Conservation (phyloP, 1,139 yeast genomes). For the Yamadazyma sp. region DNA sequence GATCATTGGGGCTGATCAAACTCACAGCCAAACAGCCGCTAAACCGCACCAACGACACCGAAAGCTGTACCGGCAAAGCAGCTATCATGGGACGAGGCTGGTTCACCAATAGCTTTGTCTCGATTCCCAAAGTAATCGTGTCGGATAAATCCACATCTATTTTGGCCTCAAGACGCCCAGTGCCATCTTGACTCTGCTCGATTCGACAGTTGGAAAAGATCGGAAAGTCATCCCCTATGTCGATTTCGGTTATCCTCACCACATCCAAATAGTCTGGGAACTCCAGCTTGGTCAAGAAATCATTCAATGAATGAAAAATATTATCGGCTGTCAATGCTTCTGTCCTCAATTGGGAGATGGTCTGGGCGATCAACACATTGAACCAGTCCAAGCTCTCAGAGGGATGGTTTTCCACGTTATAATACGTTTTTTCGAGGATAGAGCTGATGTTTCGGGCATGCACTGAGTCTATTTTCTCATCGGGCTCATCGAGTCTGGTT, state of each 20-base stretch:
- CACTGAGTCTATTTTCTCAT: constrained; percentile 20
- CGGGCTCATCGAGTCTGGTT: constrained; percentile 23
- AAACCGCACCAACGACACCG: constrained; percentile 87
- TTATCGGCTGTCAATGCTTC: constrained; percentile 87
- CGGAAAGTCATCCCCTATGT: constrained; percentile 94
- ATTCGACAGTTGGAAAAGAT: constrained; percentile 92
- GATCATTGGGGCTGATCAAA: constrained; percentile 53
- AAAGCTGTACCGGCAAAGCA: constrained; percentile 74
- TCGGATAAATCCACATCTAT: constrained; percentile 93
- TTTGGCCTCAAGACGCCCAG: constrained; percentile 76
- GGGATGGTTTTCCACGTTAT: constrained; percentile 82
- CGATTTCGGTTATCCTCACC: constrained; percentile 80
- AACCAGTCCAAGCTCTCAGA: constrained; percentile 97
- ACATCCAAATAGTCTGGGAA: constrained; percentile 81
- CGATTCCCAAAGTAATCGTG: constrained; percentile 84
- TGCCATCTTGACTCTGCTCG: constrained; percentile 49
- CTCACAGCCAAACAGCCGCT: constrained; percentile 92
- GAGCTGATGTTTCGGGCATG: constrained; percentile 25
- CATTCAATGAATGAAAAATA: constrained; percentile 73
- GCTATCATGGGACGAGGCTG: constrained; percentile 87
- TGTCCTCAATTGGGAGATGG: constrained; percentile 78
- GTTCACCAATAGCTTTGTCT: constrained; percentile 77
- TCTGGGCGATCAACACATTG: constrained; percentile 89
- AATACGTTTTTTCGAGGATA: constrained; percentile 86
- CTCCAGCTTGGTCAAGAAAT: constrained; percentile 47